Base-by-base conservation (phyloP, 2,329 filamentous ascomycete genomes). In the Colletotrichum eremochloae region DNA sequence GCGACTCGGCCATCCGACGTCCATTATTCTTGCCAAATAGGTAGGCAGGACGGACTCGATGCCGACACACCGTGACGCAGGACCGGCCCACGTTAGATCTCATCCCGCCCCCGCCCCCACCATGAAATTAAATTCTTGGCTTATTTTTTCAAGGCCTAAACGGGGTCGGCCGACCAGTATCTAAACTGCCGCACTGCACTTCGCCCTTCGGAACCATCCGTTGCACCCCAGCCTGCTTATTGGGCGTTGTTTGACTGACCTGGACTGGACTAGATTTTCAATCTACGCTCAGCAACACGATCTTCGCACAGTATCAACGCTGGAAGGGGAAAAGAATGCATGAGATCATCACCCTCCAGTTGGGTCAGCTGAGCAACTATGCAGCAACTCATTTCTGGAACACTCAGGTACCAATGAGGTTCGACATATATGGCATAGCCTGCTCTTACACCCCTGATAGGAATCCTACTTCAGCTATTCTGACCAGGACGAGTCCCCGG, bases 381-480 rank as follows among this genome's bases (percentile, higher is more conserved):
- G 85, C 97, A 31, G 95, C 93, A 40, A 97, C 95, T 0, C 96
- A 99, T 84, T 99, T 98, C 82, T 99, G 96, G 96, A 99, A 99
- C 78, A 87, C 93, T 7, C 96, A 97, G 86, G 94, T 94, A 56
- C 18, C 11, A 24, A 36, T 24, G n/a, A 53, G 8, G 24, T 14
- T 40, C 24, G 15, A 46, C 24, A 61, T 2, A 33, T 31, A 20
- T 40, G n/a, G 29, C 29, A 15, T 20, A 11, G 8, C 73, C 38
- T 33, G 60, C 46, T 42, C 38, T 40, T 18, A 63, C 24, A n/a
- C n/a, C 29, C 46, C 18, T 42, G 14, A 5, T 74, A 97, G 93
- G 96, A 99, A 86, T 97, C 96, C 1, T 99, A 99, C 83, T 98
- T 98, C 80, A 98, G 95, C 18, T 98, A 98, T 78, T 87, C 86